A percentile compares a stretch with the other conserved stretches of the same genome.
phyloP scores from a whole-genome alignment of 305 asterid species.

The Fraxinus dipetala region DNA sequence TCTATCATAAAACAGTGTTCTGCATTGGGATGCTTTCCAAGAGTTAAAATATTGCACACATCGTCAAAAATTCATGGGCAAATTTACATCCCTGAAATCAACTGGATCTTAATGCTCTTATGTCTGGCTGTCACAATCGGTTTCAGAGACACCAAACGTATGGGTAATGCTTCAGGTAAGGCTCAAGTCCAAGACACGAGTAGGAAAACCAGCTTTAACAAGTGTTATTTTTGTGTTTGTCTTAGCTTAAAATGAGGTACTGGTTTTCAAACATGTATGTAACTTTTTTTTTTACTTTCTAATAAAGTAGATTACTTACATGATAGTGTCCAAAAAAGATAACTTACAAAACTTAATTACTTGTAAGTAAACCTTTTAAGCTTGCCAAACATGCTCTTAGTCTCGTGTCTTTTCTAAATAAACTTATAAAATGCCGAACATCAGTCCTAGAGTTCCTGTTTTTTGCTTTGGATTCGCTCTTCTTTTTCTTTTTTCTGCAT shows the following conservation, averaged over 20 bases:
- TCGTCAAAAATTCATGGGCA: slow-evolving; percentile 88
- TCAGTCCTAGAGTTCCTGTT: background rate
- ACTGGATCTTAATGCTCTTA: slow-evolving; percentile 79
- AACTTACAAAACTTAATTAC: background rate
- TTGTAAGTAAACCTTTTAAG: background rate
- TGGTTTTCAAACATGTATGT: background rate
- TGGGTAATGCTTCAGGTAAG: slow-evolving; percentile 24
- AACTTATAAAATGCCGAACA: background rate
- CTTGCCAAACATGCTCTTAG: background rate
- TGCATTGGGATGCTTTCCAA: slow-evolving; percentile 84
- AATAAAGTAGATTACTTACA: background rate
- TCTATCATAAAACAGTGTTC: slow-evolving; percentile 94
- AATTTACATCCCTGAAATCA: slow-evolving; percentile 92
- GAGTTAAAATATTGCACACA: slow-evolving; percentile 81
- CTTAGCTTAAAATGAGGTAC: background rate
- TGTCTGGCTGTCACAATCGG: slow-evolving; percentile 90
- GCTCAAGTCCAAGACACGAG: background rate
- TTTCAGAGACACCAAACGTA: slow-evolving; percentile 27
- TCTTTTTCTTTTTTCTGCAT: background rate
- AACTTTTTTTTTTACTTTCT: background rate
- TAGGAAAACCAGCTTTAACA: background rate
- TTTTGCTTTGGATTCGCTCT: background rate
- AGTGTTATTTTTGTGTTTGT: background rate
- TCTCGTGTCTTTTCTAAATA: background rate
- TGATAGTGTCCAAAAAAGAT: background rate